phyloP scores from a whole-genome alignment of 192 early-diverging fungal genomes.

The Dissophora ornata region DNA sequence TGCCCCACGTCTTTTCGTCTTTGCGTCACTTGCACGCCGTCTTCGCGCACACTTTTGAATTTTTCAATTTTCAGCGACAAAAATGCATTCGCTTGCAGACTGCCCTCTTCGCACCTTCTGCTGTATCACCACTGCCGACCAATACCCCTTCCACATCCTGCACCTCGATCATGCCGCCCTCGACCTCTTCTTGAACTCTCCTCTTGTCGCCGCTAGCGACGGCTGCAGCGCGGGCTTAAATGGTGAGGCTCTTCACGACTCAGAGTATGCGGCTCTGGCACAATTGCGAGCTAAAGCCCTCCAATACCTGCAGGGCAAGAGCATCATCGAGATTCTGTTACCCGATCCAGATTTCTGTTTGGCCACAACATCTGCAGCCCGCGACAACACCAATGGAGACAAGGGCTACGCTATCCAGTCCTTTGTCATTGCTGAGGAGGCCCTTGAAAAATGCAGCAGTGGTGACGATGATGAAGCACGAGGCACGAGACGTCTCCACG shows the following conservation, averaged over 20 bases:
- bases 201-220: background rate
- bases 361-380: background rate
- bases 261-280: background rate
- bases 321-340: conserved; percentile 15
- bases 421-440: conserved; percentile 5
- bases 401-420: conserved; percentile 5
- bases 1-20: background rate
- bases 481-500: conserved; percentile 22
- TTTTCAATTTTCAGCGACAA: too few species aligned
- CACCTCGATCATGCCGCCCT: conserved; percentile 25
- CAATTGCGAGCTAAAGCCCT: background rate
- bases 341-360: conserved; percentile 6
- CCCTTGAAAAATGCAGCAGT: background rate
- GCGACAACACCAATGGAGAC: too few species aligned
- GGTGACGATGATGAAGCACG: background rate
- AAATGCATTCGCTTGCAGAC: conserved; percentile 31
- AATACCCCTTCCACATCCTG: conserved; percentile 26
- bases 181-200: conserved; percentile 24
- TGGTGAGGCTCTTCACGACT: background rate
- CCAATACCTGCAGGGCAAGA: conserved; percentile 6
- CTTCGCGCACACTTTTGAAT: too few species aligned
- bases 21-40: background rate
- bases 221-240: too few species aligned
- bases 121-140: conserved; percentile 36
- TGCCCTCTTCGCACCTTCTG: conserved; percentile 41